Percentiles rank a stretch among this genome's conserved stretches.
phyloP scores from a whole-genome alignment of 441 rosid genomes.

The Arabidopsis hybrid region DNA sequence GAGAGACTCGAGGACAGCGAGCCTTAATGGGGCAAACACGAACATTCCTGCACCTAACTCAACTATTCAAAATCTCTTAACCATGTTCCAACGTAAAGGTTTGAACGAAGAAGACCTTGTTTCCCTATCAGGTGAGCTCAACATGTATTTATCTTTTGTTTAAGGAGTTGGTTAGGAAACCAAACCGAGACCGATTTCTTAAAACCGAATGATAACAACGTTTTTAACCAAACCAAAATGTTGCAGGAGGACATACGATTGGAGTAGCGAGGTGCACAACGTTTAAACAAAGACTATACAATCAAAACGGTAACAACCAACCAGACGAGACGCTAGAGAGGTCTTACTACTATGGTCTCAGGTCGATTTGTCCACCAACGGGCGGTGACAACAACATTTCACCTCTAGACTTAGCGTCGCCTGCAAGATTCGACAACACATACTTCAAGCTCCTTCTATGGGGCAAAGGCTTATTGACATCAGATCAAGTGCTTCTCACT shows the following conservation, averaged over 20 bases:
- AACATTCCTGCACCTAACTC: slow-evolving; percentile 92
- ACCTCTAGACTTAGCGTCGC: slow-evolving; percentile 81
- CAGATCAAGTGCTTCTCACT: slow-evolving; percentile 77
- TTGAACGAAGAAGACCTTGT: slow-evolving; percentile 81
- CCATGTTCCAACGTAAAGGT: slow-evolving; percentile 80
- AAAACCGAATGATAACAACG: not conserved
- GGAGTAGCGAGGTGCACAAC: slow-evolving; percentile 85
- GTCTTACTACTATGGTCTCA: slow-evolving; percentile 68
- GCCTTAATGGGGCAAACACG: slow-evolving; percentile 67
- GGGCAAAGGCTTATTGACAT: slow-evolving; percentile 88
- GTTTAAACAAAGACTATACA: slow-evolving; percentile 91
- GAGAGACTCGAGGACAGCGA: slow-evolving; percentile 80
- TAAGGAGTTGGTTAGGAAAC: not conserved
- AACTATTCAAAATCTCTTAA: slow-evolving; percentile 76
- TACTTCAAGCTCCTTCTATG: slow-evolving; percentile 81
- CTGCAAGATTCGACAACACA: slow-evolving; percentile 76
- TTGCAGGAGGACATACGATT: slow-evolving; percentile 86
- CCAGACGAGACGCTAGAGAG: slow-evolving; percentile 76
- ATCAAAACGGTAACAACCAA: slow-evolving; percentile 83
- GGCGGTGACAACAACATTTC: slow-evolving; percentile 85
- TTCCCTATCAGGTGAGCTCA: slow-evolving; percentile 76
- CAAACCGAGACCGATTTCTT: too few relatives aligned
- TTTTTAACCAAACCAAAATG: not conserved
- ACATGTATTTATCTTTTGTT: not conserved
- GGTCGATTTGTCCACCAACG: slow-evolving; percentile 70